Conservation (phyloP, 75 land plant genomes). For the Picea glauca region DNA sequence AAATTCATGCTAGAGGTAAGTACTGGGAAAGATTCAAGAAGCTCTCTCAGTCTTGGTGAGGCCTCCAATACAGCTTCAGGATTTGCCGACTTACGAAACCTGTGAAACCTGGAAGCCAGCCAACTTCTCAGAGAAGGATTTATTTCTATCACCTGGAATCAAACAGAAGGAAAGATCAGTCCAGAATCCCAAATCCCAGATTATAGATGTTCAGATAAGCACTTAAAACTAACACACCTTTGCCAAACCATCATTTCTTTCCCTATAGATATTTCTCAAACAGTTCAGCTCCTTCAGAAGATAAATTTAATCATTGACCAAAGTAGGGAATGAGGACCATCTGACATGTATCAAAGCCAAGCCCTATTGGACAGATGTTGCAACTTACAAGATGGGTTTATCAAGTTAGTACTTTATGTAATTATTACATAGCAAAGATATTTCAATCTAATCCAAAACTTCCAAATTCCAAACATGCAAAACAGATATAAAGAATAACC, state of each 20-base stretch:
- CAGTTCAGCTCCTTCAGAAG: neutral
- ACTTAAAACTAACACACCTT: neutral
- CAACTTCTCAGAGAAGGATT: constrained; percentile 64
- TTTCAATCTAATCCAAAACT: neutral
- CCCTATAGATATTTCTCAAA: neutral
- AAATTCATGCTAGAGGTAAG: constrained; percentile 9
- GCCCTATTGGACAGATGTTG: neutral
- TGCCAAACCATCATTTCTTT: neutral
- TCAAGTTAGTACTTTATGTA: neutral
- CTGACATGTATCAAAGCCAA: neutral
- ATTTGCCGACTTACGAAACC: constrained; percentile 33
- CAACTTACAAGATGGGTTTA: neutral
- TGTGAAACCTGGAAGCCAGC: constrained; percentile 62
- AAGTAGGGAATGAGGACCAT: neutral
- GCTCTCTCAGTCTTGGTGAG: constrained; percentile 30
- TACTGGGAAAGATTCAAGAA: constrained; percentile 42
- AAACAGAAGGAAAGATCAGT: neutral
- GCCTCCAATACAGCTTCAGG: constrained; percentile 39
- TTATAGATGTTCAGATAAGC: neutral
- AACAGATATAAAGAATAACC: neutral
- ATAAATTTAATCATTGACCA: neutral
- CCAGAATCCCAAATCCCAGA: neutral
- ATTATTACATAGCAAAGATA: neutral
- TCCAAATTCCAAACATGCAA: neutral
- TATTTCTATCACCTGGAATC: constrained; percentile 53